These are phyloP conservation scores for Ustilago lituana DNA, from an alignment of 1,284 basidiomycete species.

Conservation along the genomic window DNA sequence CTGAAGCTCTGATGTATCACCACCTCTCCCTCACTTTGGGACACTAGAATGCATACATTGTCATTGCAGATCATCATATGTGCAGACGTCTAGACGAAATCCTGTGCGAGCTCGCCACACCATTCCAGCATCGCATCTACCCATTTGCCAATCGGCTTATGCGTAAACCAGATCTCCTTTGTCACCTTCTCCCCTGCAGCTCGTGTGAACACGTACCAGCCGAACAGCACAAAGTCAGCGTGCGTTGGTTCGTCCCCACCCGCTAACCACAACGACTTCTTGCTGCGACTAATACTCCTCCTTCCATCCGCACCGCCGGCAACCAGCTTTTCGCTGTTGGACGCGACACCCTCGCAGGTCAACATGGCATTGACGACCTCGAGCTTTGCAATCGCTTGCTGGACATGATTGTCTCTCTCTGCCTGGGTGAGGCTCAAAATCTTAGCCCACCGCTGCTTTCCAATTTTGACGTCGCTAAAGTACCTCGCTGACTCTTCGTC, in stretches of 20 bases:
- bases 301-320: not conserved
- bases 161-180: constrained; percentile 46
- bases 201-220: constrained; percentile 50
- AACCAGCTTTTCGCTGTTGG: not conserved
- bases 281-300: constrained; percentile 8
- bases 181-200: constrained; percentile 33
- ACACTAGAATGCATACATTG: no score
- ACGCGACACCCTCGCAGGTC: constrained; percentile 21
- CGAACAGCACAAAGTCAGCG: constrained; percentile 56
- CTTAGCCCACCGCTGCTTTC: constrained; percentile 37
- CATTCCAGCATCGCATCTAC: constrained; percentile 47
- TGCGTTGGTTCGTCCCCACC: constrained; percentile 52
- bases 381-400: constrained; percentile 33
- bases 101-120: constrained; percentile 39
- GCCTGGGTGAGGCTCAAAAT: constrained; percentile 9
- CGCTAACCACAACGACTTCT: constrained; percentile 38
- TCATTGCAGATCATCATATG: no score
- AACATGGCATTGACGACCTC: constrained; percentile 41
- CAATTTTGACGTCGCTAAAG: constrained; percentile 55
- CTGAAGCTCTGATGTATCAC: not conserved
- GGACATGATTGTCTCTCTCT: constrained; percentile 30
- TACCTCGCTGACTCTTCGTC: constrained; percentile 45
- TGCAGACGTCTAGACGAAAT: constrained; percentile 33
- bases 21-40: no score
- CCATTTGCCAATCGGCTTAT: constrained; percentile 41